These are phyloP conservation scores for Boletus pseudopeckii DNA, from an alignment of 768 basidiomycete genomes.

Conservation along the genomic window DNA sequence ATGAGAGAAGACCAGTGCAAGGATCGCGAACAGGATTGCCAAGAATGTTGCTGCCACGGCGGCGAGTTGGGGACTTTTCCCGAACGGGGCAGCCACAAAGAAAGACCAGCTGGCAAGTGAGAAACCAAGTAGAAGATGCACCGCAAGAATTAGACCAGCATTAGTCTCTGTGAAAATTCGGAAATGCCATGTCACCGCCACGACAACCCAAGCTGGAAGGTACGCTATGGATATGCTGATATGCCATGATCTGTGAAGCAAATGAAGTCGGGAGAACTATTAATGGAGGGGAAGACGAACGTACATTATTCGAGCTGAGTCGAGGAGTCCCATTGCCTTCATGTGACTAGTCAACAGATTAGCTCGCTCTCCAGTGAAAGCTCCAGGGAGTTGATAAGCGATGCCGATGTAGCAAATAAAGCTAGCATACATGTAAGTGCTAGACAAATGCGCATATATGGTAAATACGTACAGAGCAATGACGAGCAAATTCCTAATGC, in stretches of 20 bases:
- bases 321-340: conserved; percentile 76
- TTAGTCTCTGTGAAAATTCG: conserved; percentile 64
- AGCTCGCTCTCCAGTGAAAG: conserved; percentile 64
- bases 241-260: conserved; percentile 53
- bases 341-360: conserved; percentile 64
- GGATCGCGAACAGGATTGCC: conserved; percentile 61
- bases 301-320: conserved; percentile 62
- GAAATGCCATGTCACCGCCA: conserved; percentile 61
- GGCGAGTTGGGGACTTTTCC: conserved; percentile 68
- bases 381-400: conserved; percentile 73
- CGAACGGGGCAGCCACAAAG: conserved; percentile 66
- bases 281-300: conserved; percentile 11
- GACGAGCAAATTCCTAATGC: conserved; percentile 58
- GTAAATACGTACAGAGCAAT: conserved; percentile 53
- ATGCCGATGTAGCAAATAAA: conserved; percentile 73
- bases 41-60: conserved; percentile 66
- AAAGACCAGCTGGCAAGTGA: conserved; percentile 70
- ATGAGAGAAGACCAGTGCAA: conserved; percentile 52
- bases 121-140: conserved; percentile 67
- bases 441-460: neutral
- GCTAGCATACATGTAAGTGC: conserved; percentile 31
- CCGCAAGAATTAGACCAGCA: conserved; percentile 53
- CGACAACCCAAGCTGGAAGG: conserved; percentile 73
- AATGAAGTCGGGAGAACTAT: neutral
- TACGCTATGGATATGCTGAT: conserved; percentile 61